A percentile compares a stretch with the other conserved stretches of the same genome.
Evolutionary conservation across 305 asterid species (phyloP).

Genomic region (Rubia balearica): DNA sequence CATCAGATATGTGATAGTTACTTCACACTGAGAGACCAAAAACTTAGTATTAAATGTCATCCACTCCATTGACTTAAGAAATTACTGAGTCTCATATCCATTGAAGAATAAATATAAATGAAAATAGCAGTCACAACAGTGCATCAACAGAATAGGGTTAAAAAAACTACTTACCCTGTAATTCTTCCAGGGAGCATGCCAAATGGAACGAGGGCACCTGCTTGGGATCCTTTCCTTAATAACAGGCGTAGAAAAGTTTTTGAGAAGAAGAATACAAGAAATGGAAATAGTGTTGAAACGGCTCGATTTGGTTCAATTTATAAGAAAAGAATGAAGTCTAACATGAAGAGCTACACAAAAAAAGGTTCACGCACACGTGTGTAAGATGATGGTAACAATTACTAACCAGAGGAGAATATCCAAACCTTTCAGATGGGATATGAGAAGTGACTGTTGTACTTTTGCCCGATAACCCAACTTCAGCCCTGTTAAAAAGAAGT

Average conservation of each 20-base stretch:
- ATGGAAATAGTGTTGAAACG: not conserved
- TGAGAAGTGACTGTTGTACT: slow-evolving; percentile 46
- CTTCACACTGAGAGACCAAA: not conserved
- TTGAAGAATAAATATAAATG: not conserved
- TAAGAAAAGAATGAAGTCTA: too few relatives aligned
- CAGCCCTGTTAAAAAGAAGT: slow-evolving; percentile 38
- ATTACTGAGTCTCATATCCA: not conserved
- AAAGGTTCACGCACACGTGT: not conserved
- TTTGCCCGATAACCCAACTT: slow-evolving; percentile 52
- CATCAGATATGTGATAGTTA: too few relatives aligned
- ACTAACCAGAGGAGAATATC: slow-evolving; percentile 16
- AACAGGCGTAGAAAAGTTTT: slow-evolving; percentile 86
- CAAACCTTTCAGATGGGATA: slow-evolving; percentile 68
- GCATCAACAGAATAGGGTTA: not conserved
- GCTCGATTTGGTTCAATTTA: not conserved
- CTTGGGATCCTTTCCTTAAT: slow-evolving; percentile 97
- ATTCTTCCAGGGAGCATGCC: slow-evolving; percentile 97
- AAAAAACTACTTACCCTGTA: slow-evolving; percentile 70
- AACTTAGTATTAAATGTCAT: not conserved
- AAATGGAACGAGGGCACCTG: slow-evolving; percentile 94
- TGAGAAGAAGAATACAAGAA: slow-evolving; percentile 23
- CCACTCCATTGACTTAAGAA: not conserved
- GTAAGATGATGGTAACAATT: slow-evolving; percentile 1
- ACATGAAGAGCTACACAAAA: too few relatives aligned
- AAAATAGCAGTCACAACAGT: not conserved